Evolutionary conservation across 2,329 filamentous ascomycete species (phyloP).

Genomic region (Ophiosphaerella herpotricha): DNA sequence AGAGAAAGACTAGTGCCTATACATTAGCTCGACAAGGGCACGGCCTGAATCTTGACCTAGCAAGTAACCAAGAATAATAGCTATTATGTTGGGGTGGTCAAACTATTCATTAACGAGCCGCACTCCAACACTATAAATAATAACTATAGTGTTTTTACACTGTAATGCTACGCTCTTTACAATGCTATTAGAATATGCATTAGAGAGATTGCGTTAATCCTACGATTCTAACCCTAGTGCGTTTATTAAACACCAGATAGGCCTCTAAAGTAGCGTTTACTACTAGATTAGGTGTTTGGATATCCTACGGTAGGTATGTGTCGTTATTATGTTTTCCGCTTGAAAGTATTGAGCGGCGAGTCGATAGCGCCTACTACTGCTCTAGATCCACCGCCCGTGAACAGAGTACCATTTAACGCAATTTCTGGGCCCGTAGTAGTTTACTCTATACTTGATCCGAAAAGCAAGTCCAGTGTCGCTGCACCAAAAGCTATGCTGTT

Average conservation of each 20-base stretch:
- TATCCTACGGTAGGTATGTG: constrained; percentile 28
- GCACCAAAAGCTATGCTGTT: background rate
- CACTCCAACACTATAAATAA: constrained; percentile 60
- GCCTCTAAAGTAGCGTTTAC: constrained; percentile 13
- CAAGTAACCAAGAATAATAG: constrained; percentile 76
- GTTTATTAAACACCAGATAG: constrained; percentile 28
- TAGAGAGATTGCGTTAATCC: background rate
- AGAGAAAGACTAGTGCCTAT: constrained; percentile 73
- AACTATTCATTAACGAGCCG: constrained; percentile 79
- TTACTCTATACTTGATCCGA: constrained; percentile 1
- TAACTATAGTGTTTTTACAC: constrained; percentile 56
- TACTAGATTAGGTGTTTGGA: constrained; percentile 22
- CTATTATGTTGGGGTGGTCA: constrained; percentile 75
- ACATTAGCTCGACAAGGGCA: constrained; percentile 75
- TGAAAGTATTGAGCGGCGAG: constrained; percentile 42
- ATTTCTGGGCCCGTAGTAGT: background rate
- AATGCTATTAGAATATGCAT: constrained; percentile 17
- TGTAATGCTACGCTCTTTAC: constrained; percentile 49
- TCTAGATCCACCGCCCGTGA: constrained; percentile 2
- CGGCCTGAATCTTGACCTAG: constrained; percentile 82
- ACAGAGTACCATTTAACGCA: background rate
- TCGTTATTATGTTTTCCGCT: constrained; percentile 36
- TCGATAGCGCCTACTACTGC: constrained; percentile 1
- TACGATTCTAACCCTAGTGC: constrained; percentile 3
- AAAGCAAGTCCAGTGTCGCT: background rate